A percentile compares a stretch with the other conserved stretches of the same genome.
Conservation (phyloP, 2,329 filamentous ascomycete genomes). For the Incumbomyces delicatus region DNA sequence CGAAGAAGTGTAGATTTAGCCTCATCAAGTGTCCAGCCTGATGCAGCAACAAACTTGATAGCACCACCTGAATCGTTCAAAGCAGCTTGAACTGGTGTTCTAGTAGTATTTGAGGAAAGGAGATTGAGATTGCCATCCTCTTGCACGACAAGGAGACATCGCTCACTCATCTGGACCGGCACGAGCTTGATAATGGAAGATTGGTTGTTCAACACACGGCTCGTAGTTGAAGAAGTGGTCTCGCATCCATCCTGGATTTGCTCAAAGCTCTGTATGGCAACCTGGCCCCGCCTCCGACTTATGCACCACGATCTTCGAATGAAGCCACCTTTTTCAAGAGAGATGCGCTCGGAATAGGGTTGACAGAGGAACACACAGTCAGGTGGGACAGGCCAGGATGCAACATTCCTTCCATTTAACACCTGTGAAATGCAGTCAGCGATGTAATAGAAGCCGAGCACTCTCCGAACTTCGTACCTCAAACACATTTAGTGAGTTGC, state of each 20-base stretch:
- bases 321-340: constrained; percentile 34
- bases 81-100: neutral
- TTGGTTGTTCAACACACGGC: constrained; percentile 27
- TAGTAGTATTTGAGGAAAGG: constrained; percentile 26
- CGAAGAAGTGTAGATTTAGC: constrained; percentile 21
- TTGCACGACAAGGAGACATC: constrained; percentile 33
- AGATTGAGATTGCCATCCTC: constrained; percentile 34
- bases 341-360: constrained; percentile 48
- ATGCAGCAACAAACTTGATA: constrained; percentile 15
- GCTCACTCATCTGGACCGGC: constrained; percentile 25
- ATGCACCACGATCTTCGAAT: constrained; percentile 49
- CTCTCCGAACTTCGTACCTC: constrained; percentile 35
- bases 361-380: constrained; percentile 47
- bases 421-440: constrained; percentile 33
- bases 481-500: constrained; percentile 53
- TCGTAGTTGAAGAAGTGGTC: constrained; percentile 15
- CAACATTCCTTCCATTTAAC: constrained; percentile 50
- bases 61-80: neutral
- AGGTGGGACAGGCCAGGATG: constrained; percentile 53
- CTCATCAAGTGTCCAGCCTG: constrained; percentile 14
- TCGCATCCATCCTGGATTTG: constrained; percentile 33
- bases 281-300: constrained; percentile 29
- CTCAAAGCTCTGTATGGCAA: constrained; percentile 40
- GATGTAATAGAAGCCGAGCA: too few species aligned
- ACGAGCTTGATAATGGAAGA: constrained; percentile 30